These are phyloP conservation scores for Stagonosporopsis tanaceti DNA, from an alignment of 2,329 filamentous ascomycete species.

Conservation along the genomic window DNA sequence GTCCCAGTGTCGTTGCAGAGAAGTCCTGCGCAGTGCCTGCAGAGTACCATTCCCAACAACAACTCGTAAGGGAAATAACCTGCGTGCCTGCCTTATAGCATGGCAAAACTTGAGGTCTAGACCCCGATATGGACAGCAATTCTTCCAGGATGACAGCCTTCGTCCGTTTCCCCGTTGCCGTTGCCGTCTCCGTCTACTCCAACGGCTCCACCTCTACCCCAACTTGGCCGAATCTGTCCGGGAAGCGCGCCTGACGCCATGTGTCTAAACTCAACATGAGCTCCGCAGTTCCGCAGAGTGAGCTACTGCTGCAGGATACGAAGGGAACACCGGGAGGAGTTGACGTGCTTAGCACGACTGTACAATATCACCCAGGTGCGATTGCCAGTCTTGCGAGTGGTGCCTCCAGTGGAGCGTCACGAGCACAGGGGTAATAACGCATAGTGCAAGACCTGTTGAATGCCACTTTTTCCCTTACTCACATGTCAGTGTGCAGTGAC, in stretches of 20 bases:
- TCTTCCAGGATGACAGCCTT: neutral
- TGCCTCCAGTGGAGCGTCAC: neutral
- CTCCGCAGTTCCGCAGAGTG: neutral
- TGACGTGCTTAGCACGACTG: neutral
- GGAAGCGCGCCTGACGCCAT: neutral
- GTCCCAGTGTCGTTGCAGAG: too few relatives aligned
- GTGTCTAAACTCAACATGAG: neutral
- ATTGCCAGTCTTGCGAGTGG: neutral
- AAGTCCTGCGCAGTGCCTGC: neutral
- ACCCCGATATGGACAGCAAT: neutral
- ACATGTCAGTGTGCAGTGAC: neutral
- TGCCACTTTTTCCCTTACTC: neutral
- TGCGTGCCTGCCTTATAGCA: neutral
- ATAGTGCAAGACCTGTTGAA: too few relatives aligned
- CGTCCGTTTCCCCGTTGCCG: neutral
- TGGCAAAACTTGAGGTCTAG: neutral
- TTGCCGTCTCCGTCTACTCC: neutral
- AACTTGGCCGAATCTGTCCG: slow-evolving; percentile 14
- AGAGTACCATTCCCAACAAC: neutral
- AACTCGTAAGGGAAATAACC: neutral
- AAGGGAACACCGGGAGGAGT: neutral
- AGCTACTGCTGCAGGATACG: neutral
- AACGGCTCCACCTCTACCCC: slow-evolving; percentile 3
- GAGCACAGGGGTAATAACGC: neutral
- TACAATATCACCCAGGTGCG: neutral